phyloP scores from a whole-genome alignment of 345 rosid species.

The Arabidopsis suecica region DNA sequence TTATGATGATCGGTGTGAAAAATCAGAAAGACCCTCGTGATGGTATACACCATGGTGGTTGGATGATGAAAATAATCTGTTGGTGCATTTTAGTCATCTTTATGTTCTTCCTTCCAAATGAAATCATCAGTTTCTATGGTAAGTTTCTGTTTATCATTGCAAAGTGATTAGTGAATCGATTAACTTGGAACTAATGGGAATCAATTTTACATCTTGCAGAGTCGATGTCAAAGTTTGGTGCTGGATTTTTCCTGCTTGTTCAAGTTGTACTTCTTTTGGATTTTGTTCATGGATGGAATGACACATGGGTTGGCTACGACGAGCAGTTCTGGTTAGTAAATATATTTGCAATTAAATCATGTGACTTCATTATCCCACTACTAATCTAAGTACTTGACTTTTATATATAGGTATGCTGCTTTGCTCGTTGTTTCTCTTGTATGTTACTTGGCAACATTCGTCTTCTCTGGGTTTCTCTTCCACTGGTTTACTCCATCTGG shows the following conservation, averaged over 20 bases:
- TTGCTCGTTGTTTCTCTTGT: conserved; percentile 83
- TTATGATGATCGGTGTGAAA: conserved; percentile 91
- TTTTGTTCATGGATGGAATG: conserved; percentile 99
- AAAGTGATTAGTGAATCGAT: neutral
- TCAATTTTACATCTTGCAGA: conserved; percentile 55
- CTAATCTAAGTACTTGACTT: neutral
- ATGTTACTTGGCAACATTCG: conserved; percentile 81
- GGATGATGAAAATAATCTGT: conserved; percentile 94
- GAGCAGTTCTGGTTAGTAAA: conserved; percentile 95
- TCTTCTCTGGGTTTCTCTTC: conserved; percentile 95
- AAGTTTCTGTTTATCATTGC: conserved; percentile 24
- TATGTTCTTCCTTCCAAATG: conserved; percentile 96
- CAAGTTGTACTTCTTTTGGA: conserved; percentile 99
- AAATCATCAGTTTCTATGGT: conserved; percentile 90
- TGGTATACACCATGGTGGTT: conserved; percentile 94
- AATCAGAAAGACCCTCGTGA: conserved; percentile 98
- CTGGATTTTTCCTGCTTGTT: conserved; percentile 94
- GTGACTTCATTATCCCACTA: conserved; percentile 16
- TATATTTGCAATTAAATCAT: neutral
- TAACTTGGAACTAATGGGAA: neutral
- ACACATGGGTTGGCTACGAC: conserved; percentile 94
- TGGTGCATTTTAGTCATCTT: conserved; percentile 92
- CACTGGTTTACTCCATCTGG: conserved; percentile 98
- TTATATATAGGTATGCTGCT: conserved; percentile 72
- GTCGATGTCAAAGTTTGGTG: conserved; percentile 88